These are phyloP conservation scores for Populus alba DNA, from an alignment of 345 rosid genomes.

Conservation along the genomic window DNA sequence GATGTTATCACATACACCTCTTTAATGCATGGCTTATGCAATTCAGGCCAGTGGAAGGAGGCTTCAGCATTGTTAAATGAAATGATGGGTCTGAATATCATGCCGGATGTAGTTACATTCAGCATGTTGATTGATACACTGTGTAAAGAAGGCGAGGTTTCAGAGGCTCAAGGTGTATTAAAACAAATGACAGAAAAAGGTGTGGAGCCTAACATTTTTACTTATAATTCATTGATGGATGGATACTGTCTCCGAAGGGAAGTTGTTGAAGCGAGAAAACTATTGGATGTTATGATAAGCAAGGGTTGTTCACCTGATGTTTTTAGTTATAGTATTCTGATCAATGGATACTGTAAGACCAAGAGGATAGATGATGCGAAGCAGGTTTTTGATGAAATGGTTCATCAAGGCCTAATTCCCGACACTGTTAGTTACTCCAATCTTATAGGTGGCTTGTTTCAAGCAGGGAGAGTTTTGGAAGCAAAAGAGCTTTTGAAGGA, in stretches of 20 bases:
- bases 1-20: slow-evolving; percentile 32
- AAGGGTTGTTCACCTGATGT: not conserved
- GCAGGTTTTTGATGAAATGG: not conserved
- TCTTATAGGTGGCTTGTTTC: not conserved
- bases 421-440: not conserved
- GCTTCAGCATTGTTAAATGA: slow-evolving; percentile 15
- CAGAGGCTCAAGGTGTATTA: not conserved
- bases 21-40: slow-evolving; percentile 29
- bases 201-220: not conserved
- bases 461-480: not conserved
- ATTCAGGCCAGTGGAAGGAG: slow-evolving; percentile 7
- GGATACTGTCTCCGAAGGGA: not conserved
- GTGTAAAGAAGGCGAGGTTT: not conserved
- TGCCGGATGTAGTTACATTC: not conserved
- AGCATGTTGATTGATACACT: not conserved
- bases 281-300: not conserved
- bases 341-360: not conserved
- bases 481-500: no score
- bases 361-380: not conserved
- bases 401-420: not conserved
- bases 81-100: slow-evolving; percentile 12
- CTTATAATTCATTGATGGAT: not conserved
- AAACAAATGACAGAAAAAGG: not conserved
- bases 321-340: not conserved
- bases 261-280: not conserved